Conservation (phyloP, 2,329 filamentous ascomycete species). For the Colletotrichum tofieldiae region DNA sequence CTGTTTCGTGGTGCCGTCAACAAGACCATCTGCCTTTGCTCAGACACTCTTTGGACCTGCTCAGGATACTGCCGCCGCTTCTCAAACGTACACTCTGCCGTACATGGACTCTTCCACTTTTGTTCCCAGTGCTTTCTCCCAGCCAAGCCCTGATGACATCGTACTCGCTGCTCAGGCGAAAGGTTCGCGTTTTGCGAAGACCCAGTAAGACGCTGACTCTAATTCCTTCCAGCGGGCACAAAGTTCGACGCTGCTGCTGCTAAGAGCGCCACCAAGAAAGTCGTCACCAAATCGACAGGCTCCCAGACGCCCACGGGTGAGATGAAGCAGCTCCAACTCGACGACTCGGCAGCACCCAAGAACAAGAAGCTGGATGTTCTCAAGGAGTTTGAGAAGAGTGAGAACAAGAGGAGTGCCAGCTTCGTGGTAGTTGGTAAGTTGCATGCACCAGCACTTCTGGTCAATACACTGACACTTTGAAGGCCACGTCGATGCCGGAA, state of each 20-base stretch:
- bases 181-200: slow-evolving; percentile 78
- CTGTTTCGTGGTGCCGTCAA: slow-evolving; percentile 43
- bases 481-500: slow-evolving; percentile 98
- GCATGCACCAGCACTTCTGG: slow-evolving; percentile 18
- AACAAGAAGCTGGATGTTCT: slow-evolving; percentile 89
- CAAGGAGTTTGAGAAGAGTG: slow-evolving; percentile 82
- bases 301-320: slow-evolving; percentile 49
- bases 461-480: slow-evolving; percentile 34
- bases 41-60: slow-evolving; percentile 65
- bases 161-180: slow-evolving; percentile 90
- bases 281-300: slow-evolving; percentile 52
- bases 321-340: slow-evolving; percentile 61
- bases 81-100: slow-evolving; percentile 60
- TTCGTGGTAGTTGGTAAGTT: slow-evolving; percentile 91
- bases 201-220: slow-evolving; percentile 67
- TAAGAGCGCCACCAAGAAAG: slow-evolving; percentile 57
- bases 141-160: slow-evolving; percentile 92
- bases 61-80: slow-evolving; percentile 45
- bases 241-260: slow-evolving; percentile 55
- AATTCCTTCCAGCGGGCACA: slow-evolving; percentile 69
- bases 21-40: slow-evolving; percentile 70
- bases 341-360: slow-evolving; percentile 71
- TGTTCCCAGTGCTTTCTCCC: slow-evolving; percentile 78
- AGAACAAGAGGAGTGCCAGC: slow-evolving; percentile 85
- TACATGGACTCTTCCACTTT: slow-evolving; percentile 66